Base-by-base conservation (phyloP, 2,329 filamentous ascomycete species). In the Sphaerulina populicola region DNA sequence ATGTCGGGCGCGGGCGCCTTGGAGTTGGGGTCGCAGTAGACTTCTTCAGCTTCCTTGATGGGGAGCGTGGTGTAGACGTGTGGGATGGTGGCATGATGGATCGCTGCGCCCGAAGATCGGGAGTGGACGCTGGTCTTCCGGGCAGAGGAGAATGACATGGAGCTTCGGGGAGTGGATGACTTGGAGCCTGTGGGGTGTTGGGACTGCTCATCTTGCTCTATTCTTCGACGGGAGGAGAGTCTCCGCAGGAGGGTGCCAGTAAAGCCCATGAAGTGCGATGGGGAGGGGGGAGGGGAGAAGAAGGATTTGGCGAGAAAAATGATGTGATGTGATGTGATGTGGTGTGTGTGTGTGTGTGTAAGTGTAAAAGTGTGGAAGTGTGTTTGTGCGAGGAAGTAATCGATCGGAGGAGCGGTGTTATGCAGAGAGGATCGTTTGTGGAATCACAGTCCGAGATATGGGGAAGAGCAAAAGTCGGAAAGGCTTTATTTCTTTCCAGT, bases 91-190 rank as follows among this genome's bases (percentile, higher is more conserved):
- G 37, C 33, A 35, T 48, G 38, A 35, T 48, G 38, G 52, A 50
- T 31, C 43, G 56, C 41, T 47, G 48, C 33, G 44, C 36, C 37
- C 48, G 37, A 23, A 57, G 37, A 29, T 57, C 53, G 37, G 53
- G 50, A 37, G 51, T 54, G 30, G 57, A 60, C 18, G 33, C 51
- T 36, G 57, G 54, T n/a, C 43, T 49, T 46, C 46, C 41, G 15
- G 46, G 46, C 33, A 46, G 41, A 46, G 46, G 46, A 38, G 51
- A 45, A 46, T 37, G 43, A 42, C 30, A 54, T 9, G 21, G 44
- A 44, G 15, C 31, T 42, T 48, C 52, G 33, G 29, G 49, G 44
- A 29, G 47, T 44, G 23, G 46, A 49, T 18, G 39, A 42, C 41
- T 37, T 44, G 31, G 46, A 49, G n/a, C 31, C 42, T 30, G 46